Evolutionary conservation across 345 rosid genomes (phyloP).

Genomic region (Pistacia integerrima): DNA sequence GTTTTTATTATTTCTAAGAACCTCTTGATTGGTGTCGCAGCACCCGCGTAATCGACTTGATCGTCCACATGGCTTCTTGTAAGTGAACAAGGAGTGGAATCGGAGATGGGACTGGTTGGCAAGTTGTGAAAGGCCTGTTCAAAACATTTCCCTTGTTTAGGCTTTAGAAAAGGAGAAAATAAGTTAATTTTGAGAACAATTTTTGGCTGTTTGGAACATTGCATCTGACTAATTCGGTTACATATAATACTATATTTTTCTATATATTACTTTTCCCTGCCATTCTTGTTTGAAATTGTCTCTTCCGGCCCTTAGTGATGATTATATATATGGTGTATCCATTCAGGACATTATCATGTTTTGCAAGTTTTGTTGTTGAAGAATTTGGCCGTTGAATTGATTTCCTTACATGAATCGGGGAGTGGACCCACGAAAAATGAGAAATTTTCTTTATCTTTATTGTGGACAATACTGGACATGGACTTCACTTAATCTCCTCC

Average conservation of each 20-base stretch:
- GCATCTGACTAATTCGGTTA: not conserved
- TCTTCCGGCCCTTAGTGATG: not conserved
- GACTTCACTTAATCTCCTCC: too few species aligned
- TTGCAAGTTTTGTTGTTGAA: too few species aligned
- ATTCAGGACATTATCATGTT: not conserved
- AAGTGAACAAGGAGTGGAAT: not conserved
- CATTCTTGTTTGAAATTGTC: not conserved
- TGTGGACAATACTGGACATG: too few species aligned
- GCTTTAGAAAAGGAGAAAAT: not conserved
- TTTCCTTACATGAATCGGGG: not conserved
- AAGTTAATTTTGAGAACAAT: not conserved
- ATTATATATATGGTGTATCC: not conserved
- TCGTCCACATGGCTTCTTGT: constrained; percentile 46
- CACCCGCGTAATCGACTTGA: constrained; percentile 57
- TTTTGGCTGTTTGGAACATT: not conserved
- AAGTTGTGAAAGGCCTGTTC: not conserved
- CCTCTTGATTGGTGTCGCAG: constrained; percentile 25
- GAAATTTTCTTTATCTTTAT: too few species aligned
- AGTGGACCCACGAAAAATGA: not conserved
- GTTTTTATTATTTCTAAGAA: not conserved
- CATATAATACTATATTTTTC: not conserved
- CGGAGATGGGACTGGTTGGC: not conserved
- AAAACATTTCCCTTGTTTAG: too few species aligned
- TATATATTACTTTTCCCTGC: not conserved
- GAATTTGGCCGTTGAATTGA: not conserved